Evolutionary conservation across 768 basidiomycete genomes (phyloP).

Genomic region (Mrakia gelida): DNA sequence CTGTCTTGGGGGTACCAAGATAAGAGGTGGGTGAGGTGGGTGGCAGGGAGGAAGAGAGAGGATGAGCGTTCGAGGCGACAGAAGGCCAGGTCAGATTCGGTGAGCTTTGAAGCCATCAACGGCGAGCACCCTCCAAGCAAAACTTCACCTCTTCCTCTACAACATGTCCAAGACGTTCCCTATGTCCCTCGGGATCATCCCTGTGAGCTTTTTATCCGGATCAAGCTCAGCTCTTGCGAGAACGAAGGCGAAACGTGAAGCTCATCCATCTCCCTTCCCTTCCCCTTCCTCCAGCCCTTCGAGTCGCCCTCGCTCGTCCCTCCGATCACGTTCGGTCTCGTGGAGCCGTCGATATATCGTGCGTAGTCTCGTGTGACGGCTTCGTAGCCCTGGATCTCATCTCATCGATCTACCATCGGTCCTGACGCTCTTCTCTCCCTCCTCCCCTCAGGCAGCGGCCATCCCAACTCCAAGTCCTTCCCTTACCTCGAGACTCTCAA

Average conservation of each 20-base stretch:
- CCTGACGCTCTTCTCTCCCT: not conserved
- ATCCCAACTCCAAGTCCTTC: slow-evolving; percentile 44
- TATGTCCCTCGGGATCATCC: not conserved
- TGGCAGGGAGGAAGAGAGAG: too few relatives aligned
- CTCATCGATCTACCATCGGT: not conserved
- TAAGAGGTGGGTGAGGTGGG: too few relatives aligned
- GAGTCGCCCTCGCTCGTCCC: slow-evolving; percentile 38
- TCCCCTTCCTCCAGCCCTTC: not conserved
- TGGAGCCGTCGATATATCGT: slow-evolving; percentile 40
- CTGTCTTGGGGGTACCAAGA: too few relatives aligned
- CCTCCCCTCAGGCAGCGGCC: slow-evolving; percentile 33
- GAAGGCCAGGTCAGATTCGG: too few relatives aligned
- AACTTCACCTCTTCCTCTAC: not conserved
- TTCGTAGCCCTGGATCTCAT: not conserved
- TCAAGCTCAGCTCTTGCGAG: not conserved
- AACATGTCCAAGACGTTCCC: not conserved
- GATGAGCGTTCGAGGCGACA: too few relatives aligned
- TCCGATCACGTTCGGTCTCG: slow-evolving; percentile 42
- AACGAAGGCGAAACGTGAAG: not conserved
- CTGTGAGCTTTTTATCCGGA: not conserved
- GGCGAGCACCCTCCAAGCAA: too few relatives aligned
- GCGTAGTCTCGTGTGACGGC: too few relatives aligned
- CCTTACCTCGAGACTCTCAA: slow-evolving; percentile 39
- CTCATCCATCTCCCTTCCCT: not conserved
- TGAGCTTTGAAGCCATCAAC: too few relatives aligned